Base-by-base conservation (phyloP, 2,329 filamentous ascomycete species). In the Byssochlamys sp. region DNA sequence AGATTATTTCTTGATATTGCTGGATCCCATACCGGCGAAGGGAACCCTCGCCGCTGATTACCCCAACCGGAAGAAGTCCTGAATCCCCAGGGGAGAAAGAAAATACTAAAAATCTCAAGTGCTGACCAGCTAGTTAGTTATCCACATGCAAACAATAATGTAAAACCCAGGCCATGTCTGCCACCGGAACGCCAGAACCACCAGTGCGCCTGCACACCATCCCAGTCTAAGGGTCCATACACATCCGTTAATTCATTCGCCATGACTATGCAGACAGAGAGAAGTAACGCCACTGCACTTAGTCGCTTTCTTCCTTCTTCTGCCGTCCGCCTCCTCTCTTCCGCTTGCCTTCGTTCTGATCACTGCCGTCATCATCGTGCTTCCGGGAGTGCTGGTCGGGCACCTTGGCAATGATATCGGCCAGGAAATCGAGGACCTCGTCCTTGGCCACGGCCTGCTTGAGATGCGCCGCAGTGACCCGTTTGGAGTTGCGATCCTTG, bases 361-460 rank as follows among this genome's bases (percentile, higher is more conserved):
- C 65, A 28, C 64, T 61, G 11, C 69, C 67, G 49, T 69, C 74
- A 39, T 76, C 74, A 55, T 81, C 77, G 59, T 74, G 65, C 62
- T 77, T 75, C 45, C 69, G 68, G 14, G 74, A 64, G 4, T 82
- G 79, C 59, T 82, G 80, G 63, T 89, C 86, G 2, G 84, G 88
- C 0, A 96, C 87, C 70, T 92, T 92, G 66, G 85, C 82, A 55
- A 96, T 91, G 66, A 96, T 96, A 55, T 97, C 91, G 59, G 84
- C 81, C 60, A 99, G 76, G 66, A 97, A 99, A 75, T 99, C 94
- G 77, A 95, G 92, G 70, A 96, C 90, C 62, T 94, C 90, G 69
- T 95, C 90, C 27, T 85, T 87, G 71, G 88, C 84, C 48, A 99
- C 87, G 10, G 94, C 92, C 61, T 89, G 85, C 77, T 97, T 97